Percentiles rank a stretch among this genome's conserved stretches.
Evolutionary conservation across 164 flowering plant genomes (phyloP).

Genomic region (Echeveria elegans): DNA sequence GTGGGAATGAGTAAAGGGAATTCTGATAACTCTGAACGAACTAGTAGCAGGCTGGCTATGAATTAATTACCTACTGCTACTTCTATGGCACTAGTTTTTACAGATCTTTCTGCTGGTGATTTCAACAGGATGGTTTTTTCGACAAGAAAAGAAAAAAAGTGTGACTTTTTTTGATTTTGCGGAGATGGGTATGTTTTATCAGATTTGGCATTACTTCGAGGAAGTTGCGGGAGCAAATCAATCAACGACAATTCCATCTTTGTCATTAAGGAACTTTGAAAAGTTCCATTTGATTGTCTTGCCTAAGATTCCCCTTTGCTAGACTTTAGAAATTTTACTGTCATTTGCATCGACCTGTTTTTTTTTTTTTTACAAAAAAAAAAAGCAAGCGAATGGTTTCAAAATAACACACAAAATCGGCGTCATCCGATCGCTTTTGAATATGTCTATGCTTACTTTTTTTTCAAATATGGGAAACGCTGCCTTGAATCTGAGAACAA

Average conservation of each 20-base stretch:
- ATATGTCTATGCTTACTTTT: slow-evolving; percentile 27
- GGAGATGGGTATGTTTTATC: too few relatives aligned
- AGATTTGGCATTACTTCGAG: not conserved
- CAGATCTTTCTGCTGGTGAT: too few relatives aligned
- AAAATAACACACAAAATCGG: not conserved
- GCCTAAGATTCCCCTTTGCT: slow-evolving; percentile 48
- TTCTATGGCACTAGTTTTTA: too few relatives aligned
- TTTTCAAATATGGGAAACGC: slow-evolving; percentile 58
- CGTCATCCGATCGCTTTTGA: not conserved
- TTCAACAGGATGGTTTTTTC: too few relatives aligned
- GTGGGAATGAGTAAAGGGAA: too few relatives aligned
- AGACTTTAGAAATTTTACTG: slow-evolving; percentile 44
- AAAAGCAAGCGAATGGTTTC: not conserved
- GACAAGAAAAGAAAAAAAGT: too few relatives aligned
- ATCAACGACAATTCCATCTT: slow-evolving; percentile 46
- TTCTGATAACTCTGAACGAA: too few relatives aligned
- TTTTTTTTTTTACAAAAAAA: slow-evolving; percentile 32
- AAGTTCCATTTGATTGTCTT: slow-evolving; percentile 64
- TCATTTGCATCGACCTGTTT: too few relatives aligned
- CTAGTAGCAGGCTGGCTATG: too few relatives aligned
- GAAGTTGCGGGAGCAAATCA: slow-evolving; percentile 59
- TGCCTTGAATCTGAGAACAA: slow-evolving; percentile 52
- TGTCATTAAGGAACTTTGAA: slow-evolving; percentile 52
- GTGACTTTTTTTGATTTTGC: too few relatives aligned
- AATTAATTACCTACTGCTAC: too few relatives aligned